Evolutionary conservation across 179 eudicot species (phyloP), one percentile per base, ranked within the genome.

Genomic region (Beta macrorhiza): DNA sequence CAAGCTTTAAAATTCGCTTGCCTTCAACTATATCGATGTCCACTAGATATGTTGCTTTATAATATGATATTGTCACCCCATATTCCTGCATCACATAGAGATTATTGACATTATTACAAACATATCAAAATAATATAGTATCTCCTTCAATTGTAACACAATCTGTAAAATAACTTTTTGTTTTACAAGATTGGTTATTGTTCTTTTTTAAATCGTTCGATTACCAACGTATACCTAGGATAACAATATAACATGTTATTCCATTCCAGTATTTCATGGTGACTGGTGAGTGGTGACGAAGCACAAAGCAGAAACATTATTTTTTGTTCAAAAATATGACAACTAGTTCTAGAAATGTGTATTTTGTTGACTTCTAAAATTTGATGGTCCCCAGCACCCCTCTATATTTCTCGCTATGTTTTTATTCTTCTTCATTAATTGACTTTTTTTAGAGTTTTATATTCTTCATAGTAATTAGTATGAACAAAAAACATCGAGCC

Each of bases 31-130:
- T 17, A 79, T 91, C 97, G 9, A 96, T 87, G 83, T 96, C 99
- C 61, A 96, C 99, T 72, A 96, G 80, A 87, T 92, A 96, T 6
- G 98, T 93, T 7, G 97, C 97, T 83, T 80, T 88, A 74, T 88
- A 90, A 79, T 73, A 94, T 70, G 94, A 91, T 81, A 96, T 86
- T 17, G 93, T 42, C 68, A 92, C 89, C 0, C 88, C 96, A 70
- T 96, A 94, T 16, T 96, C 98, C 99, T 96, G 90, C 84, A 83
- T 58, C 17, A 17, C 57, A 71, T 74, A 45, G 52, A 22, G 37
- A 52, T 37, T 53, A 65, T 53, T 56, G 5, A 5, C 42, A 51
- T 51, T 10, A 12, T 71, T 72, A 49, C 17, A 20, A 3, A 20
- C 52, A 52, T 25, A 7, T 20, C 12, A 52, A 22, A 1, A n/a